Base-by-base conservation (phyloP, 225 moss, liverwort and hornwort species). In the Ulota crispa region DNA sequence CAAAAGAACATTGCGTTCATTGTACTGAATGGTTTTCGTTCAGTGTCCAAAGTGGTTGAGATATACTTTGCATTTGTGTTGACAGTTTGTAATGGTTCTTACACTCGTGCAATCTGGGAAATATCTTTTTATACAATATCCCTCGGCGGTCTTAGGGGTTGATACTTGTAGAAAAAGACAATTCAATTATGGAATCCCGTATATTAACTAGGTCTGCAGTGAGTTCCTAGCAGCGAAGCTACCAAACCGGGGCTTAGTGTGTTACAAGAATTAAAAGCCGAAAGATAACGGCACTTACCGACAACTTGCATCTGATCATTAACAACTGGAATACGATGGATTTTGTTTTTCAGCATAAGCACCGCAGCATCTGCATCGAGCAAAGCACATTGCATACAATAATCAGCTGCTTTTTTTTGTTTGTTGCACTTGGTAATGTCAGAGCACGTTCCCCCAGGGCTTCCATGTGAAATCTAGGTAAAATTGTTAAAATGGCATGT, bases 321-420 rank as follows among this genome's bases (percentile, higher is more conserved):
- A 43, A 95, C 87, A 61, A 95, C 80, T 26, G 93, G 92, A 77
- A 95, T 92, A 37, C 95, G 93, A 76, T 94, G 92, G 61, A 92
- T 85, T 73, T 93, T 95, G 83, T 89, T 92, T 80, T 95, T 93
- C 81, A 95, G 77, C 95, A 95, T 94, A 54, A 95, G 82, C n/a
- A 92, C 90, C 20, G 92, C 93, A 70, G 95, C 95, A 18, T 93
- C 93, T 93, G 89, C 16, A 56, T 53, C 73, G 23, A 68, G 64
- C 21, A 30, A 63, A 39, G n/a, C 18, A 26, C 57, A 67, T 2
- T 32, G 78, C 1, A 61, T 39, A 57, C 26, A 23, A 39, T 70
- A 45, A 55, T 73, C 42, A 21, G 31, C 27, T 52, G 30, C 19
- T 73, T 64, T 23, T 8, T 15, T 15, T 32, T 18, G 50, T 50